Percentiles rank a stretch among this genome's conserved stretches.
Evolutionary conservation across 345 rosid species (phyloP).

Genomic region (Camelina neglecta): DNA sequence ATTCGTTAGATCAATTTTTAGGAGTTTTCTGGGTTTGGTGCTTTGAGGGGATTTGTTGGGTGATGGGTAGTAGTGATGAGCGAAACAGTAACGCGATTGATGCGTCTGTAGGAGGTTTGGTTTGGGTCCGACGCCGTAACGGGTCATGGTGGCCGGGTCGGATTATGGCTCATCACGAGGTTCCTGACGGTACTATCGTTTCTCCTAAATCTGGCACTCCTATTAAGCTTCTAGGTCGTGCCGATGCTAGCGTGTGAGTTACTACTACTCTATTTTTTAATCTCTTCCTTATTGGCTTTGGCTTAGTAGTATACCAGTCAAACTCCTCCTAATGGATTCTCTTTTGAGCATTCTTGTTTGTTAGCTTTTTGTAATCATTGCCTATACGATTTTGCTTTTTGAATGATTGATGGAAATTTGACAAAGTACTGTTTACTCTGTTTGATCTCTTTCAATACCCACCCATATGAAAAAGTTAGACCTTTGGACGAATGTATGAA

Average conservation of each 20-base stretch:
- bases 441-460: not conserved
- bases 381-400: conserved; percentile 1
- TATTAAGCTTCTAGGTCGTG: conserved; percentile 97
- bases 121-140: conserved; percentile 97
- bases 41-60: conserved; percentile 29
- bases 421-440: not conserved
- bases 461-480: not conserved
- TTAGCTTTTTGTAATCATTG: not conserved
- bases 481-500: not conserved
- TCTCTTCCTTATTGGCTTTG: conserved; percentile 9
- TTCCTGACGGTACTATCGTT: conserved; percentile 69
- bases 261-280: not conserved
- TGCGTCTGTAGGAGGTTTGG: conserved; percentile 86
- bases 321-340: not conserved
- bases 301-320: not conserved
- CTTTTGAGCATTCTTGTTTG: not conserved
- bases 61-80: conserved; percentile 79
- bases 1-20: conserved; percentile 19
- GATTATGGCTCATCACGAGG: conserved; percentile 84
- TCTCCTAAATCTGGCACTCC: conserved; percentile 98
- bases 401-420: not conserved
- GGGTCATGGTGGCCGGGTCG: conserved; percentile 99
- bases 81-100: conserved; percentile 66
- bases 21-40: conserved; percentile 31
- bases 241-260: conserved; percentile 94